phyloP scores from a whole-genome alignment of 1,284 basidiomycete genomes.

The Chondrostereum purpureum region DNA sequence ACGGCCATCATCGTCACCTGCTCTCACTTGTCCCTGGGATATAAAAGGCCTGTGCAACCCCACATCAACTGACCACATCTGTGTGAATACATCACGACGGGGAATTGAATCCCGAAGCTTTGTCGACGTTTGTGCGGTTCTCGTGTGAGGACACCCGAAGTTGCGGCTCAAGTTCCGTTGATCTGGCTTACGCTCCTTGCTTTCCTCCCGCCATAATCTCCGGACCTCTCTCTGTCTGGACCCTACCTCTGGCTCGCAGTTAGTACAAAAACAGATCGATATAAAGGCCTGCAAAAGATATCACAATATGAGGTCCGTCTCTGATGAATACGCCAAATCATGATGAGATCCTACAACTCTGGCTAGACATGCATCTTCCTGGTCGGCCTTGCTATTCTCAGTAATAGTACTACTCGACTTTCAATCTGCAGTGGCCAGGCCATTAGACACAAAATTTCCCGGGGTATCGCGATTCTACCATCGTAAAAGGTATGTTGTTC shows the following conservation, averaged over 20 bases:
- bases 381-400: background rate
- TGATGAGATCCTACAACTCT: background rate
- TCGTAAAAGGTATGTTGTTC: background rate
- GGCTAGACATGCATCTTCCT: background rate
- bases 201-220: background rate
- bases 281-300: background rate
- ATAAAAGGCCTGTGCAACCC: too few species aligned
- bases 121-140: background rate
- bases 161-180: background rate
- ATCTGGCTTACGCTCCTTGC: too few species aligned
- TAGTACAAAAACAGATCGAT: background rate
- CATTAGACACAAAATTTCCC: background rate
- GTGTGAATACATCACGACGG: background rate
- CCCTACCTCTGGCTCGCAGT: background rate
- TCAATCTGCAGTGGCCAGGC: background rate
- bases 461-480: too few species aligned
- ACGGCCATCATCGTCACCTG: too few species aligned
- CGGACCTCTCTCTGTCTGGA: background rate
- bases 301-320: background rate
- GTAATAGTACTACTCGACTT: background rate
- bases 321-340: background rate
- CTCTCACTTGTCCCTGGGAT: too few species aligned
- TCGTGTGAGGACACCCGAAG: background rate
- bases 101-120: background rate
- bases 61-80: conserved; percentile 12